Conservation (phyloP, 2,329 filamentous ascomycete genomes). For the Colletotrichum agaves region DNA sequence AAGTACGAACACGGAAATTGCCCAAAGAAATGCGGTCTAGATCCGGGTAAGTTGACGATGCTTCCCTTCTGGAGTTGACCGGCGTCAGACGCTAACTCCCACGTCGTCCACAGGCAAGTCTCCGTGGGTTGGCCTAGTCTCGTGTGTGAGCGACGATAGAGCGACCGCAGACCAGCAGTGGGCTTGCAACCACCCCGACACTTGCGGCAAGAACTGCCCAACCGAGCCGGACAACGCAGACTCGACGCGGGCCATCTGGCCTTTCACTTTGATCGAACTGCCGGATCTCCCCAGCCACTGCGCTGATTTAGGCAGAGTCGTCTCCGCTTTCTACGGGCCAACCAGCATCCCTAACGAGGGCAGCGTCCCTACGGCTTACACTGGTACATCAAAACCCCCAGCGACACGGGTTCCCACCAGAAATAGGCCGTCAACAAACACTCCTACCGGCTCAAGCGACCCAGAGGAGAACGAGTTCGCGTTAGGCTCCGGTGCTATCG, state of each 20-base stretch:
- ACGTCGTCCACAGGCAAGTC: slow-evolving; percentile 8
- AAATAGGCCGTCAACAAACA: neutral
- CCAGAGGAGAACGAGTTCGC: neutral
- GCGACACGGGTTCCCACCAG: neutral
- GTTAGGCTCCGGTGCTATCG: slow-evolving; percentile 13
- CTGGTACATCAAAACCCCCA: neutral
- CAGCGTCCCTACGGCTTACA: neutral
- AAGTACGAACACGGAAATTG: slow-evolving; percentile 21
- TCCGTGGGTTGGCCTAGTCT: slow-evolving; percentile 29
- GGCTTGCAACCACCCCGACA: slow-evolving; percentile 29
- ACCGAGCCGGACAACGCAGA: neutral
- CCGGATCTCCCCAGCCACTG: neutral
- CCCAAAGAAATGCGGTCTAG: slow-evolving; percentile 6
- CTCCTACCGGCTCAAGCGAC: neutral
- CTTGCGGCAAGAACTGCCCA: slow-evolving; percentile 3
- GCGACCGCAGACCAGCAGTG: slow-evolving; percentile 2
- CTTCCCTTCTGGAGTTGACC: fast-evolving
- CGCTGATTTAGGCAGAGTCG: neutral
- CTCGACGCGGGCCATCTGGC: slow-evolving; percentile 6
- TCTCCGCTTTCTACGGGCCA: slow-evolving; percentile 11
- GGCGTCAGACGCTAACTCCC: too few relatives aligned
- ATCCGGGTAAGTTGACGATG: neutral
- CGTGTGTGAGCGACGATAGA: slow-evolving; percentile 10
- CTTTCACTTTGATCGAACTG: neutral
- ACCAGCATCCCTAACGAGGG: neutral